Evolutionary conservation across 768 basidiomycete genomes (phyloP).

Genomic region (Galerina marginata): DNA sequence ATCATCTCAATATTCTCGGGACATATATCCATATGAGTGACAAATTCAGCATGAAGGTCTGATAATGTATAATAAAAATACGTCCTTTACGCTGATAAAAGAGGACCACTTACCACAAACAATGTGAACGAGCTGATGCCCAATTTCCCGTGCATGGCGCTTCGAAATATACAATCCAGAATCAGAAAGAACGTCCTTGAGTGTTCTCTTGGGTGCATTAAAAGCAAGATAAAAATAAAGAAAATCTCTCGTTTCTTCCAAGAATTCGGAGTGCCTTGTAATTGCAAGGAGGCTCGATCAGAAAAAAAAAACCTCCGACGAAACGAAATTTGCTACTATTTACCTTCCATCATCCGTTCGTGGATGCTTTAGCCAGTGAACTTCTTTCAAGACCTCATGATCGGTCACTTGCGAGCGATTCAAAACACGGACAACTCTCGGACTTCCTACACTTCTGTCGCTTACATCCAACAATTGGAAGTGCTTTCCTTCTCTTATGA

Average conservation of each 20-base stretch:
- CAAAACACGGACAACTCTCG: neutral
- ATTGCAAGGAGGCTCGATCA: neutral
- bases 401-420: neutral
- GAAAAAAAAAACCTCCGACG: too few species aligned
- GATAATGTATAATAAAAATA: neutral
- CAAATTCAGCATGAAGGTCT: neutral
- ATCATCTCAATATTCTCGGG: too few species aligned
- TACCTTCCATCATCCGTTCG: neutral
- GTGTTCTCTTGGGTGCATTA: neutral
- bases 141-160: neutral
- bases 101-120: neutral
- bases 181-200: neutral
- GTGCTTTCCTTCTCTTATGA: neutral
- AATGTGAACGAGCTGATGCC: neutral
- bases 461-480: neutral
- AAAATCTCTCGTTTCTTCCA: neutral
- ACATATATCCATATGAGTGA: too few species aligned
- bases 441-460: neutral
- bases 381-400: neutral
- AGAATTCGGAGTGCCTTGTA: neutral
- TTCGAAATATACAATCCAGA: neutral
- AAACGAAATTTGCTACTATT: neutral
- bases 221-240: neutral
- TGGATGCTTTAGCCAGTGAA: neutral
- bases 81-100: too few species aligned